Conservation (phyloP, 2,329 filamentous ascomycete genomes). For the Dactylella cylindrospora region DNA sequence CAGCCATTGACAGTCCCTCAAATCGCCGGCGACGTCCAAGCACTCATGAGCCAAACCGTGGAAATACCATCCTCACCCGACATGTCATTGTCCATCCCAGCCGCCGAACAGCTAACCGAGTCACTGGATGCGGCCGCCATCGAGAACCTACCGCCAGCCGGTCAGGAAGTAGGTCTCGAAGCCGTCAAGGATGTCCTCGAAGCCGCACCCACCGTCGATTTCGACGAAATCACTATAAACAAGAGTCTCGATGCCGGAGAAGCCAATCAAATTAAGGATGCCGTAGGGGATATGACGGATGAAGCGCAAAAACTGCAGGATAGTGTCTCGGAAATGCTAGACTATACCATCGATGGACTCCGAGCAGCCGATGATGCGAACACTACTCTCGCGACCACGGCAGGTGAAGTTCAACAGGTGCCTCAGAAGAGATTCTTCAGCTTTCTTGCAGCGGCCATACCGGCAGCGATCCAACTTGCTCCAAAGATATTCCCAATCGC, state of each 20-base stretch:
- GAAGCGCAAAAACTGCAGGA: background rate
- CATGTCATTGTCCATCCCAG: slow-evolving; percentile 1
- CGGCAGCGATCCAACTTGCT: no score
- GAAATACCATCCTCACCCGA: background rate
- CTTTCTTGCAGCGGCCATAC: no score
- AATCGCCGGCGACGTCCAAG: background rate
- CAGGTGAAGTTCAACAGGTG: no score
- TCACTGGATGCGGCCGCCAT: slow-evolving; percentile 3
- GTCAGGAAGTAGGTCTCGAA: slow-evolving; percentile 13
- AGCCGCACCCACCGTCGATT: background rate
- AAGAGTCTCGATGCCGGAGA: background rate
- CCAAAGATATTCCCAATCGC: no score
- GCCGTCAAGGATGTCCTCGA: slow-evolving; percentile 8
- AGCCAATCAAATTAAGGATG: slow-evolving; percentile 6
- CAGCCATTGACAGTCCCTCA: no score
- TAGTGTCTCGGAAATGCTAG: slow-evolving; percentile 7
- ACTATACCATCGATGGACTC: slow-evolving; percentile 6
- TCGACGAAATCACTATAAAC: background rate
- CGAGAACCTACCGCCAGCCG: background rate
- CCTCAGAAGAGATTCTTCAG: no score
- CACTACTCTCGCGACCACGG: no score
- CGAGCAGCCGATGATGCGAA: no score
- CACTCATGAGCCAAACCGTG: background rate
- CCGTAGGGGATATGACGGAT: slow-evolving; percentile 6
- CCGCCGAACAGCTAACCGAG: slow-evolving; percentile 1